These are phyloP conservation scores for Xylaria intraflava DNA, from an alignment of 495 filamentous ascomycete species.

Conservation along the genomic window DNA sequence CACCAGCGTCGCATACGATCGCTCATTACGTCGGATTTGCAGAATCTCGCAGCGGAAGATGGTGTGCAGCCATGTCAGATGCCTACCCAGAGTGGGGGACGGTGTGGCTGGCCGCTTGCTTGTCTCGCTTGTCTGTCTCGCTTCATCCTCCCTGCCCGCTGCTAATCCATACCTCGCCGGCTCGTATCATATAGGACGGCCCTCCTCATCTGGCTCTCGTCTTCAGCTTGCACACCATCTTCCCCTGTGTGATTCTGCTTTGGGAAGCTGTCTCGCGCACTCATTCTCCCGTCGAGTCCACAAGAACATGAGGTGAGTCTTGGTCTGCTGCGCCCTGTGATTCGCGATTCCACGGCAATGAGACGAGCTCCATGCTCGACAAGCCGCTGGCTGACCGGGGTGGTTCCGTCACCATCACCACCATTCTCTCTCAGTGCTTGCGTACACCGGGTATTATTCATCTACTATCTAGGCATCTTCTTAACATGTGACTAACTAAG, in stretches of 20 bases:
- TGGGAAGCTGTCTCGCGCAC: conserved; percentile 16
- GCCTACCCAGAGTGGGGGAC: conserved; percentile 6
- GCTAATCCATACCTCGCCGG: background rate
- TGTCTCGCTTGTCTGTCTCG: background rate
- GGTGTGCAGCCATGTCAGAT: conserved; percentile 27
- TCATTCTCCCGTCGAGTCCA: background rate
- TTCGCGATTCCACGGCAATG: conserved; percentile 16
- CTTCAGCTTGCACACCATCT: conserved; percentile 20
- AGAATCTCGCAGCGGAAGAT: conserved; percentile 13
- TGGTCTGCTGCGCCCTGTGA: conserved; percentile 19
- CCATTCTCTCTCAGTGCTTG: conserved; percentile 5
- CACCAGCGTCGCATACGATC: conserved; percentile 15
- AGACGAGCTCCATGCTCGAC: background rate
- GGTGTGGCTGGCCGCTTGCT: background rate
- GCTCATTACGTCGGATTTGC: conserved; percentile 12
- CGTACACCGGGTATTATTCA: background rate
- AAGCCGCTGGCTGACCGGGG: conserved; percentile 16
- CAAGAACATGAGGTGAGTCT: conserved; percentile 13
- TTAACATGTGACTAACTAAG: conserved; percentile 25
- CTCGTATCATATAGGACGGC: conserved; percentile 2
- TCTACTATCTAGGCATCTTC: conserved; percentile 24
- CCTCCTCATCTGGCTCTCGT: conserved; percentile 15
- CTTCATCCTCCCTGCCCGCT: conserved; percentile 13
- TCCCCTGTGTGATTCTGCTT: conserved; percentile 21
- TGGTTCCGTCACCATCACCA: conserved; percentile 19